Evolutionary conservation across 2,329 filamentous ascomycete genomes (phyloP).

Genomic region (Tolypocladium endophyticum): DNA sequence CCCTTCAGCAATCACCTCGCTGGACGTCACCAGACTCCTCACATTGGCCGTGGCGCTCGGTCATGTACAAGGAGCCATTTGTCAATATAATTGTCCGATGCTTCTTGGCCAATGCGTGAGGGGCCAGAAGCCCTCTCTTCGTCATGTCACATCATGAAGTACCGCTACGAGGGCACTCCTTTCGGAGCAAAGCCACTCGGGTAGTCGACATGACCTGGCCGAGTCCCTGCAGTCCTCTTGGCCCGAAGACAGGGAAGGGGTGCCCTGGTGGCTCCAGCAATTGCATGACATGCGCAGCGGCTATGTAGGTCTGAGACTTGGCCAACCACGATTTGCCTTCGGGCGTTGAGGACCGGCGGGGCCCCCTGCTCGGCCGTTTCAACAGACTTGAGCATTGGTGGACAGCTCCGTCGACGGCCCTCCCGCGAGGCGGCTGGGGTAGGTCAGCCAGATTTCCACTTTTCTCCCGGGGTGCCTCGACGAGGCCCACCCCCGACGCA

Average conservation of each 20-base stretch:
- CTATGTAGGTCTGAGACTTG: slow-evolving; percentile 26
- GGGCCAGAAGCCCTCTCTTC: background rate
- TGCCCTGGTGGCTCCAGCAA: slow-evolving; percentile 13
- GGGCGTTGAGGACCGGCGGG: slow-evolving; percentile 9
- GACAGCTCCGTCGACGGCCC: background rate
- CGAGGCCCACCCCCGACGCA: slow-evolving; percentile 2
- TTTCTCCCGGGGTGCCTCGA: background rate
- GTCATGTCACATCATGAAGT: background rate
- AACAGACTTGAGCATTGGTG: slow-evolving; percentile 8
- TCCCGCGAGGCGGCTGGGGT: slow-evolving; percentile 1
- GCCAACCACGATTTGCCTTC: slow-evolving; percentile 16
- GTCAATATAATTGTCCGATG: background rate
- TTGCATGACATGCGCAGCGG: slow-evolving; percentile 31
- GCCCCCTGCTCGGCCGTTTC: slow-evolving; percentile 18
- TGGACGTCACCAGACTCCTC: background rate
- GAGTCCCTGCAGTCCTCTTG: background rate
- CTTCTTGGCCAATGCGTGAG: background rate
- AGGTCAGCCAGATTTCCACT: background rate
- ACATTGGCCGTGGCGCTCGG: too few species aligned
- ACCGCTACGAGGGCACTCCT: background rate
- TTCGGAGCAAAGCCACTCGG: background rate
- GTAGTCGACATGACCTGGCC: background rate
- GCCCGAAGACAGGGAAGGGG: background rate
- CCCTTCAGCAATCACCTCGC: background rate
- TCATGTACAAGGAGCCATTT: background rate